Conservation (phyloP, 2,329 filamentous ascomycete genomes). For the Celoporthe dispersa region DNA sequence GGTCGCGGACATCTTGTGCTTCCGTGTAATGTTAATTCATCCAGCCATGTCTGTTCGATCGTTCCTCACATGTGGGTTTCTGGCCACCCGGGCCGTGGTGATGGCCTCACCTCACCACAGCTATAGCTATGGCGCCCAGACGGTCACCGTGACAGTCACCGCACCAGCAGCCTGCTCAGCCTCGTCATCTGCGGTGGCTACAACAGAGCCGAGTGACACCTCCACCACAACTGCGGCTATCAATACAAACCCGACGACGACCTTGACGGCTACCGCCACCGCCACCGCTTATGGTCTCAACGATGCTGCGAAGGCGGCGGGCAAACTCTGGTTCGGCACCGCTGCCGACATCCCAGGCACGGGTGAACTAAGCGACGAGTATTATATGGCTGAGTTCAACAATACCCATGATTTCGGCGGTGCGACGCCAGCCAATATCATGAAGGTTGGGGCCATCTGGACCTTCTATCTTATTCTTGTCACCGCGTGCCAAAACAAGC, state of each 20-base stretch:
- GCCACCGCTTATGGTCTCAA: conserved; percentile 10
- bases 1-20: neutral
- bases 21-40: neutral
- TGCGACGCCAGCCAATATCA: conserved; percentile 16
- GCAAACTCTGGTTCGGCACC: conserved; percentile 17
- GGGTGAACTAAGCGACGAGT: neutral
- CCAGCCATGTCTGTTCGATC: neutral
- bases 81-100: conserved; percentile 1
- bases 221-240: neutral
- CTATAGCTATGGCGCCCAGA: neutral
- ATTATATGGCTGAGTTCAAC: conserved; percentile 15
- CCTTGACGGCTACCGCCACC: conserved; percentile 5
- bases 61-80: neutral
- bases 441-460: conserved; percentile 6
- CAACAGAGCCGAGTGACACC: neutral
- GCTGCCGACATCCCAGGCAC: conserved; percentile 15
- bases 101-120: conserved; percentile 1
- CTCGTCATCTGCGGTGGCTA: neutral
- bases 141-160: conserved; percentile 6
- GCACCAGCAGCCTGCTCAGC: neutral
- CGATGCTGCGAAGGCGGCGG: conserved; percentile 11
- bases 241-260: conserved; percentile 7
- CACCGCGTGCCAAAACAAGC: neutral
- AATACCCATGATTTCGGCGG: conserved; percentile 14
- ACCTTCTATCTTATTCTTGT: neutral